Percentiles rank a stretch among this genome's conserved stretches.
phyloP scores from a whole-genome alignment of 768 basidiomycete species.

The Auricularia sp. region DNA sequence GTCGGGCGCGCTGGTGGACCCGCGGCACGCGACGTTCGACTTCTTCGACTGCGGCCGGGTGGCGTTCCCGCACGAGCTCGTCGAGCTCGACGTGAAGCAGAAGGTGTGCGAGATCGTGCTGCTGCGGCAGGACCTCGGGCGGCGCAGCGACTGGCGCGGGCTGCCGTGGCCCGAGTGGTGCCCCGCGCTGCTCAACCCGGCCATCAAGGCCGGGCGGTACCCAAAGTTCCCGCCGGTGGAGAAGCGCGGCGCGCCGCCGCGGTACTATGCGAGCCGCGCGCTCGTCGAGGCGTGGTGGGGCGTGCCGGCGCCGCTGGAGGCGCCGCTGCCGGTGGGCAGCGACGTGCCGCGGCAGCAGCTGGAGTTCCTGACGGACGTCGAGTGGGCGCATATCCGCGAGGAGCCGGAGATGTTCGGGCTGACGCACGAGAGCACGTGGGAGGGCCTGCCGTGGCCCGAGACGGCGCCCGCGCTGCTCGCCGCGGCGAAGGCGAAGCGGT shows the following conservation, averaged over 20 bases:
- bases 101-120: background rate
- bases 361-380: background rate
- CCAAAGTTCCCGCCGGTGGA: background rate
- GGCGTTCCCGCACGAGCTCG: background rate
- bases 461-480: background rate
- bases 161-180: background rate
- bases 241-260: background rate
- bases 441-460: background rate
- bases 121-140: background rate
- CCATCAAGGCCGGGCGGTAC: background rate
- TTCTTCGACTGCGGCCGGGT: background rate
- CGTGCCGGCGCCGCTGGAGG: background rate
- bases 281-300: background rate
- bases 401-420: background rate
- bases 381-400: background rate
- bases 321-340: background rate
- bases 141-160: background rate
- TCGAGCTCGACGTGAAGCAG: background rate
- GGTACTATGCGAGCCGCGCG: background rate
- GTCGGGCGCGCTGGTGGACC: background rate
- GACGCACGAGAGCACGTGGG: background rate
- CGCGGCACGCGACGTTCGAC: background rate
- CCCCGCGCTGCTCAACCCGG: background rate
- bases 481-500: background rate
- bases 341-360: background rate